These are phyloP conservation scores for Hericium coralloides DNA, from an alignment of 768 basidiomycete genomes.

Conservation along the genomic window DNA sequence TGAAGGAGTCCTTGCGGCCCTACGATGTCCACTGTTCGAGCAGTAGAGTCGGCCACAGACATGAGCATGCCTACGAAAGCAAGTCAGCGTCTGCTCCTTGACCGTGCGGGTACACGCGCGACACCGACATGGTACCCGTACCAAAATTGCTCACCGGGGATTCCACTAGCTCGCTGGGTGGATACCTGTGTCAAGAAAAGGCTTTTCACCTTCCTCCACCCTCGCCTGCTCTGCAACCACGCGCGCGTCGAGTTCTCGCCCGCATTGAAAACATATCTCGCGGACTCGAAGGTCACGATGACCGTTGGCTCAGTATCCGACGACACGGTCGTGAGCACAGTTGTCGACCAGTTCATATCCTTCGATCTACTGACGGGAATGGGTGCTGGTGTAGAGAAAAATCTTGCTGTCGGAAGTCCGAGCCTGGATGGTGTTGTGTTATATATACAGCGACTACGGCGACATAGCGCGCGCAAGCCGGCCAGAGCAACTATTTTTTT, in stretches of 20 bases:
- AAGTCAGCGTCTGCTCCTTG: conserved; percentile 9
- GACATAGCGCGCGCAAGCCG: conserved; percentile 15
- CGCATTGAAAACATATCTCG: conserved; percentile 83
- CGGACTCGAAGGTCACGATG: conserved; percentile 63
- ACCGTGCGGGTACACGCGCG: neutral
- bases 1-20: conserved; percentile 74
- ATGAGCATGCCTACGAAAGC: conserved; percentile 55
- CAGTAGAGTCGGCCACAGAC: conserved; percentile 67
- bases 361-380: neutral
- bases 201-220: conserved; percentile 57
- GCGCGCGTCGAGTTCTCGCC: conserved; percentile 75
- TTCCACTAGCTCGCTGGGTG: conserved; percentile 56
- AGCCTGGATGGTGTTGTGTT: neutral
- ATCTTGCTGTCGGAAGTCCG: neutral
- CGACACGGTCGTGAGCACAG: conserved; percentile 46
- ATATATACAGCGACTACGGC: conserved; percentile 12
- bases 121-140: neutral
- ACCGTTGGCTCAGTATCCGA: conserved; percentile 80
- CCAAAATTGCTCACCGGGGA: conserved; percentile 48
- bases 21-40: conserved; percentile 45
- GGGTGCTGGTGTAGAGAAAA: neutral
- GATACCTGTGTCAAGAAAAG: conserved; percentile 66
- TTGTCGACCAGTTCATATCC: conserved; percentile 53
- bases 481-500: neutral
- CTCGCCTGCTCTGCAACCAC: conserved; percentile 56